A percentile compares a stretch with the other conserved stretches of the same genome.
Evolutionary conservation across 768 basidiomycete genomes (phyloP).

Genomic region (Melanogaster broomeanus): DNA sequence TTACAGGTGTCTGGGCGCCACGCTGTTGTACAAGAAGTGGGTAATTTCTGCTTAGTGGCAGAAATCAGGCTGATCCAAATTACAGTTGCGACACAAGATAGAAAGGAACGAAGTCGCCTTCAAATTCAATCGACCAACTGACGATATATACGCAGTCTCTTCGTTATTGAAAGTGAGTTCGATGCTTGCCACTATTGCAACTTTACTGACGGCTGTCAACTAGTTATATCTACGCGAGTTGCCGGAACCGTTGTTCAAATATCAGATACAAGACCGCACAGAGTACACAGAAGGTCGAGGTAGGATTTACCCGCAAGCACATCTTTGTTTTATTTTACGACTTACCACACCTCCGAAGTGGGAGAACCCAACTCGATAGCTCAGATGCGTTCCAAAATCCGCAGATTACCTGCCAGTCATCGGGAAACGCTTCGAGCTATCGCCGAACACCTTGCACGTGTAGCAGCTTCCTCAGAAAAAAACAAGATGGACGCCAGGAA

Average conservation of each 20-base stretch:
- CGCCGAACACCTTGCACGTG: conserved; percentile 79
- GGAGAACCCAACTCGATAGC: conserved; percentile 65
- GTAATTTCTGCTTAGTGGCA: conserved; percentile 14
- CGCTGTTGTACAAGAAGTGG: conserved; percentile 79
- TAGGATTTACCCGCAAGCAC: conserved; percentile 29
- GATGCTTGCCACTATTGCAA: background rate
- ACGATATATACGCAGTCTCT: conserved; percentile 83
- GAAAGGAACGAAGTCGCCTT: conserved; percentile 82
- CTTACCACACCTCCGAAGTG: conserved; percentile 42
- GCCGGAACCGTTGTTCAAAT: conserved; percentile 87
- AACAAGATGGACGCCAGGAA: conserved; percentile 97
- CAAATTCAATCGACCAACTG: conserved; percentile 64
- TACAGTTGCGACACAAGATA: conserved; percentile 80
- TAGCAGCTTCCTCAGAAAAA: conserved; percentile 62
- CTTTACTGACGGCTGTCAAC: background rate
- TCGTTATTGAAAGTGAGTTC: conserved; percentile 76
- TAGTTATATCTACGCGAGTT: conserved; percentile 83
- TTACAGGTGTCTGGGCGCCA: conserved; percentile 79
- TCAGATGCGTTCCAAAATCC: conserved; percentile 87
- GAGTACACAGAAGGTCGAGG: conserved; percentile 80
- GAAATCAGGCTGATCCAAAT: conserved; percentile 4
- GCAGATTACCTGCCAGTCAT: conserved; percentile 80
- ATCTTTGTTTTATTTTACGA: background rate
- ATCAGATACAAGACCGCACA: conserved; percentile 75
- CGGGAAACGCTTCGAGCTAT: conserved; percentile 81